Evolutionary conservation across 805 yeast genomes (phyloP), one percentile per base, ranked within the genome.

Genomic region (Tetrapisispora taiwanensis): DNA sequence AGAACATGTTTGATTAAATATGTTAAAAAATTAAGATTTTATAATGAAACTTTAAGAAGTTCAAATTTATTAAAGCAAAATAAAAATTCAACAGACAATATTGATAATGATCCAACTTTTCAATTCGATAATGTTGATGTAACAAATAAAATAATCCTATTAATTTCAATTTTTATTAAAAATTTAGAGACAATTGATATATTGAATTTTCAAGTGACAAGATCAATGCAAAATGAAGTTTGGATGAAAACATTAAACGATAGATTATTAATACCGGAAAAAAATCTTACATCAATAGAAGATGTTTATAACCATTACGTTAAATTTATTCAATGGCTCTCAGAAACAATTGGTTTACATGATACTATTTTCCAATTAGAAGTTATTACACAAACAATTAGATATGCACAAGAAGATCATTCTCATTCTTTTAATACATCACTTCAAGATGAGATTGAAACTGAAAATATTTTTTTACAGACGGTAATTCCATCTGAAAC

Each of bases 321-420:
- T 26, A 63, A 63, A 36, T 62, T 57, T 45, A 58, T 60, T 7
- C 66, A 63, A 46, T 63, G 67, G 67, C 51, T 58, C 58, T 42
- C 58, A 14, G 66, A 61, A 36, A 55, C 66, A 0, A 30, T 60
- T 30, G 53, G 49, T 5, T 39, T 51, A 7, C 51, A 45, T 7
- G 52, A 49, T 41, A 42, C 46, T 1, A 33, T 56, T 7, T 30
- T 52, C 33, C 51, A 55, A 9, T 46, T 60, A 35, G 67, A 63
- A 43, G 54, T 63, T 3, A 48, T 63, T 9, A 56, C 56, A 34
- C 54, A 60, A 36, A 56, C 65, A 8, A 38, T 53, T 10, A 63
- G 54, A 44, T 60, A 60, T 47, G 66, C 65, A 3, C 45, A 45
- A 17, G 66, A 60, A 37, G 61, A 61, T 42, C 10, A 10, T n/a